Evolutionary conservation across 1,139 yeast genomes (phyloP), one percentile per base, ranked within the genome.

Genomic region (Blastobotrys elegans): DNA sequence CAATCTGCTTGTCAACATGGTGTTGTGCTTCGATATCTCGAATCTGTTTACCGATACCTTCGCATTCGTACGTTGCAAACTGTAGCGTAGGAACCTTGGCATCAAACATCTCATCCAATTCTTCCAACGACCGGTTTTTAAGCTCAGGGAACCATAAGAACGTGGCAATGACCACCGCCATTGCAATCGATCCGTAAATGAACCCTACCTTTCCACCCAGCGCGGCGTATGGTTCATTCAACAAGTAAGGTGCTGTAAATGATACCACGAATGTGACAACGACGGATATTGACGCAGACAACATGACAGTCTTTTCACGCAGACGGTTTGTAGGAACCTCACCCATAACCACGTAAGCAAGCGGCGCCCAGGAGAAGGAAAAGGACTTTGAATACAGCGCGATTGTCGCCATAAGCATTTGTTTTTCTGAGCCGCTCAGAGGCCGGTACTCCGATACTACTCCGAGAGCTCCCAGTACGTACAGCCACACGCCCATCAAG

Each of bases 91-190:
- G 20, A 2, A 49, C 24, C 21, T 35, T 30, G 27, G 34, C 34
- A 4, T 33, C 50, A 58, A 73, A 73, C 37, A 74, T 71, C 40
- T 64, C 62, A 49, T 82, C 87, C 31, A 70, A 61, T 44, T 70
- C 73, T 53, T 70, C 75, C 46, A 70, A 60, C 2, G 73, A 61
- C 37, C 71, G 61, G 20, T 64, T 65, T n/a, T 65, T 57, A 11
- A 74, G 70, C 55, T 70, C 75, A 3, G 75, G 75, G 49, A 63
- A 61, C 56, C 73, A 74, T 61, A 77, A 68, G 61, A 40, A 4
- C 4, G 40, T 22, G 36, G 44, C 39, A 11, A 45, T 17, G 3
- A 47, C 40, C 10, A 29, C 24, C 14, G 27, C 41, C 22, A 47
- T 21, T 10, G 40, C 10, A 8, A 45, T 11, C 2, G 49, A 44